These are phyloP conservation scores for Groenewaldozyma sp. DNA, from an alignment of 1,139 yeast genomes.

Conservation along the genomic window DNA sequence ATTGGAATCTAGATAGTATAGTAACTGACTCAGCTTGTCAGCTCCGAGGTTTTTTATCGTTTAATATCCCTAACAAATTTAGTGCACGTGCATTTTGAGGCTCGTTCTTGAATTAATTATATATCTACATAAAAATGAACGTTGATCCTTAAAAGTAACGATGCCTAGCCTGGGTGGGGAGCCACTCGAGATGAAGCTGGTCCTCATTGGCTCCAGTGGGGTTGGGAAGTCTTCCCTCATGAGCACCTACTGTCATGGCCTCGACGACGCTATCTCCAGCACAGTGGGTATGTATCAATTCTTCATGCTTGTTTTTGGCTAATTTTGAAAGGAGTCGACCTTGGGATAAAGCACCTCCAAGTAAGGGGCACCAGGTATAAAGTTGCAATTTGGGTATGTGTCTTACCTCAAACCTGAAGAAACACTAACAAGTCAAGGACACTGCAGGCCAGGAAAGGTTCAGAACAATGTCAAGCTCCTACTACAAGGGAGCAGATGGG, in stretches of 20 bases:
- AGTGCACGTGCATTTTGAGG: too few species aligned
- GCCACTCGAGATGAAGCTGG: not conserved
- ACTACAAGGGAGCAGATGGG: slow-evolving; percentile 9
- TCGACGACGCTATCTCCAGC: not conserved
- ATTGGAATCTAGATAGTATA: slow-evolving; percentile 25
- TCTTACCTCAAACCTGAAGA: not conserved
- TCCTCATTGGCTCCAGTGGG: not conserved
- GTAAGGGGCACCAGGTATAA: slow-evolving; percentile 5
- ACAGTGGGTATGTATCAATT: not conserved
- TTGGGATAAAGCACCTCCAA: slow-evolving; percentile 5
- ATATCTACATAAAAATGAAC: too few species aligned
- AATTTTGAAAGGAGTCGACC: slow-evolving; percentile 9
- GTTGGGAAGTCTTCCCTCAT: slow-evolving; percentile 1
- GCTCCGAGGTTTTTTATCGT: too few species aligned
- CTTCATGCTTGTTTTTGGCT: too few species aligned
- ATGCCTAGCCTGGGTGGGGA: not conserved
- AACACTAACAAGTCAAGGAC: too few species aligned
- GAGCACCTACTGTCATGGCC: not conserved
- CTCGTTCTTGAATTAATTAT: too few species aligned
- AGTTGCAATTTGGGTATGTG: slow-evolving; percentile 9
- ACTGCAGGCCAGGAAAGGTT: slow-evolving; percentile 10
- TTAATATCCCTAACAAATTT: too few species aligned
- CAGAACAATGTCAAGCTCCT: slow-evolving; percentile 8
- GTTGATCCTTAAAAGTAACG: too few species aligned
- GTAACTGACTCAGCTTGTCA: slow-evolving; percentile 6